These are phyloP conservation scores for Boechera stricta DNA, from an alignment of 345 rosid genomes.

Conservation along the genomic window DNA sequence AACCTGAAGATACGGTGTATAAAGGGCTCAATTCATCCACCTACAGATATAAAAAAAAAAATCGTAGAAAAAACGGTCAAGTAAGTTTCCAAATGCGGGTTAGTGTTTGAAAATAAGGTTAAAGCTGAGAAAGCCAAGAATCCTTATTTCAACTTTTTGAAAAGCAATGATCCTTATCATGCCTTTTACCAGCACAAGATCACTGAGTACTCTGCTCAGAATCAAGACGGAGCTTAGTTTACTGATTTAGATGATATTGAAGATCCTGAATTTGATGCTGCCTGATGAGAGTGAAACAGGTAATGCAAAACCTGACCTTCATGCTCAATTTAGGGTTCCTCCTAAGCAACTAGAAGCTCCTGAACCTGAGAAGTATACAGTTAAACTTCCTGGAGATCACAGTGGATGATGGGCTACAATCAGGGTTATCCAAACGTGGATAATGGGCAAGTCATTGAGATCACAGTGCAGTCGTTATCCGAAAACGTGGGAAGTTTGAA, in stretches of 20 bases:
- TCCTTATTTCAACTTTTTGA: conserved; percentile 77
- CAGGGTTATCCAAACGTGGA: conserved; percentile 51
- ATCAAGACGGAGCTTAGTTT: conserved; percentile 53
- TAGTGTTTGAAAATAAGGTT: conserved; percentile 81
- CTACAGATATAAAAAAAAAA: conserved; percentile 45
- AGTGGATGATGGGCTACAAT: too few species aligned
- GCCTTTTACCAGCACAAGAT: conserved; percentile 77
- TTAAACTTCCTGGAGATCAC: conserved; percentile 62
- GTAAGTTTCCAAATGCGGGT: conserved; percentile 76
- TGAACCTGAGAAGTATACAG: conserved; percentile 79
- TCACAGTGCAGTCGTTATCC: conserved; percentile 68
- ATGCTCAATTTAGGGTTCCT: conserved; percentile 70
- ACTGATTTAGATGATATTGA: conserved; percentile 50
- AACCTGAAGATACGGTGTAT: not conserved
- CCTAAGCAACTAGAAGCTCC: conserved; percentile 71
- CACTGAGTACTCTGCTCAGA: conserved; percentile 70
- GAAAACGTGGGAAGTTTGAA: conserved; percentile 86
- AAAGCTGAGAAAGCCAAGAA: conserved; percentile 69
- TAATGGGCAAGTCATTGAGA: conserved; percentile 76
- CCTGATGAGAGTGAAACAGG: conserved; percentile 42
- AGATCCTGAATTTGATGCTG: conserved; percentile 43
- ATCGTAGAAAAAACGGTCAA: conserved; percentile 42
- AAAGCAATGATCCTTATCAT: conserved; percentile 70
- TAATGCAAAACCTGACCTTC: conserved; percentile 59
- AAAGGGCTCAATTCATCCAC: conserved; percentile 56